Evolutionary conservation across 441 rosid genomes (phyloP).

Genomic region (Aquilaria agallochum): DNA sequence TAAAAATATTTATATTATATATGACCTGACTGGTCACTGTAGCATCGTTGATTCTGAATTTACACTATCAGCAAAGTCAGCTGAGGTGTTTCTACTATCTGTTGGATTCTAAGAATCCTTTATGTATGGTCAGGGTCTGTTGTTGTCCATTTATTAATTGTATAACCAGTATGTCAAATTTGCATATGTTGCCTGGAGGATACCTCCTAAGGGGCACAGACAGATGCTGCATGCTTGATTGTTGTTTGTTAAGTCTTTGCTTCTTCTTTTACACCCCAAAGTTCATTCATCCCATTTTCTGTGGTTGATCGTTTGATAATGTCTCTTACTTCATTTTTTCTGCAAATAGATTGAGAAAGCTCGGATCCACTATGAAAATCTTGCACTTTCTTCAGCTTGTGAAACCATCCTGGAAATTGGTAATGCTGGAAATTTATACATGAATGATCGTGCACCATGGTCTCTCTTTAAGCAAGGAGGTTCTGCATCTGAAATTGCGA

Average conservation of each 20-base stretch:
- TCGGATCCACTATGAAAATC: conserved; percentile 52
- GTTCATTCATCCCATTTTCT: background rate
- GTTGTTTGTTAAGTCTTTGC: background rate
- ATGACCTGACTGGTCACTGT: too few relatives aligned
- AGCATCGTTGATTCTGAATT: too few relatives aligned
- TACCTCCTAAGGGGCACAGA: too few relatives aligned
- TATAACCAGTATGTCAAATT: too few relatives aligned
- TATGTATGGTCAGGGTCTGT: too few relatives aligned
- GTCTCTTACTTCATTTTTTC: conserved; percentile 1
- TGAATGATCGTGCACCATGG: conserved; percentile 90
- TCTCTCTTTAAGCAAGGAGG: conserved; percentile 86
- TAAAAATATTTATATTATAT: too few relatives aligned
- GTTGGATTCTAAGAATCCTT: too few relatives aligned
- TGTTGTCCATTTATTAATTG: too few relatives aligned
- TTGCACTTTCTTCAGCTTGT: conserved; percentile 76
- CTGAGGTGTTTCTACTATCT: too few relatives aligned
- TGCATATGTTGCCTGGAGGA: too few relatives aligned
- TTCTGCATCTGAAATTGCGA: conserved; percentile 75
- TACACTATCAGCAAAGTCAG: too few relatives aligned
- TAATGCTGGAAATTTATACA: conserved; percentile 78
- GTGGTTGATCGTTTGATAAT: background rate
- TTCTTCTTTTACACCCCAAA: too few relatives aligned
- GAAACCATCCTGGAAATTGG: conserved; percentile 87
- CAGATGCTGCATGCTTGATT: background rate
- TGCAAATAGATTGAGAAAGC: conserved; percentile 63